These are phyloP conservation scores for Mortierella sp. DNA, from an alignment of 371 early-diverging fungal genomes.

Conservation along the genomic window DNA sequence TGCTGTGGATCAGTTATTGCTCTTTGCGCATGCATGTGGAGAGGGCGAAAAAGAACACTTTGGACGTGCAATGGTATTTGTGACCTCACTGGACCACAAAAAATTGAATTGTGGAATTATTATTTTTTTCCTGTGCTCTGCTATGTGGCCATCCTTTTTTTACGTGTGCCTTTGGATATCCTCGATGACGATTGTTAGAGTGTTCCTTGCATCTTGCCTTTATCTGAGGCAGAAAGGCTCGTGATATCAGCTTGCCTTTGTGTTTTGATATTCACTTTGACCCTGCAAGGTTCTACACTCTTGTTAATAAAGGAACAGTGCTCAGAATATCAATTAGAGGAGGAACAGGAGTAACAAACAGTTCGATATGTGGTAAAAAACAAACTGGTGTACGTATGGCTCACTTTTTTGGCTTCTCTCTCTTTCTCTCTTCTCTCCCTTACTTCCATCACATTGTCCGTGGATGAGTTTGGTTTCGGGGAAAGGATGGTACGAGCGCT, in stretches of 20 bases:
- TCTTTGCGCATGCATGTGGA: not conserved
- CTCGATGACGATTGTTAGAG: not conserved
- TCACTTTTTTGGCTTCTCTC: not conserved
- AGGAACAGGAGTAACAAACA: not conserved
- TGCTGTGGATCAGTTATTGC: not conserved
- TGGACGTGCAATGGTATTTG: too few relatives aligned
- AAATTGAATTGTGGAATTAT: too few relatives aligned
- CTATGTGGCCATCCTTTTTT: not conserved
- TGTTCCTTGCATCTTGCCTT: not conserved
- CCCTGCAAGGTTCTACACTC: too few relatives aligned
- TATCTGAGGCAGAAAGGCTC: not conserved
- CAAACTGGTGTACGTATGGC: not conserved
- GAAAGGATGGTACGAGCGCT: not conserved
- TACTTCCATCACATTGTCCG: not conserved
- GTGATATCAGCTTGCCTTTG: not conserved
- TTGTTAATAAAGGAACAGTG: not conserved
- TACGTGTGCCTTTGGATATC: not conserved
- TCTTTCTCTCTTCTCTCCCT: not conserved
- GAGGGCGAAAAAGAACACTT: too few relatives aligned
- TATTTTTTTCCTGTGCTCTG: too few relatives aligned
- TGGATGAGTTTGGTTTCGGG: not conserved
- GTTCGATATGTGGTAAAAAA: not conserved
- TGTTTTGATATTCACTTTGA: not conserved
- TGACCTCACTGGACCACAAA: too few relatives aligned
- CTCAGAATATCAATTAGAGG: not conserved